Base-by-base conservation (phyloP, 2,329 filamentous ascomycete genomes). In the Tolypocladium amazonense region DNA sequence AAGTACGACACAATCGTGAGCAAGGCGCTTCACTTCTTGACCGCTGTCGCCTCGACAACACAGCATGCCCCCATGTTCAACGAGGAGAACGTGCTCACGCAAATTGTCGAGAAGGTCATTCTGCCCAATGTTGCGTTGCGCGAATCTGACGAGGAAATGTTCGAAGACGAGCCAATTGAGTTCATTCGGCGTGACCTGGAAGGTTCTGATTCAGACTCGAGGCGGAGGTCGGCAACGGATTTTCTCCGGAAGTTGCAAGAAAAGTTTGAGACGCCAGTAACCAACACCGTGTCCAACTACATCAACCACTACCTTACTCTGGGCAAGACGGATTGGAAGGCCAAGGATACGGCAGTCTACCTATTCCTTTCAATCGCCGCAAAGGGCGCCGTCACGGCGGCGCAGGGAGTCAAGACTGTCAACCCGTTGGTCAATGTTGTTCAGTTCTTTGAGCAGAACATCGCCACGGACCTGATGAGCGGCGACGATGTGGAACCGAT, bases 131-230 rank as follows among this genome's bases (percentile, higher is more conserved):
- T 99, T 61, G 88, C 89, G 20, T 78, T 99, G 62, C 86, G 95
- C 65, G 94, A 97, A 69, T 94, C 92, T 0, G 95, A 99, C 65
- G 83, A 96, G 59, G 94, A 99, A 72, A 82, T 96, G 65, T 97
- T 99, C 67, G 94, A 99, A 71, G 95, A 99, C 71, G 95, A 99
- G 77, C 94, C 94, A 0, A 99, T 99, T 65, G 94, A 99, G 73
- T 99, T 96, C 71, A 99, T 99, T 69, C 85, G 94, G 63, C 85
- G 92, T 68, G 94, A 99, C 73, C 79, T 99, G 56, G 94, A 99
- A 73, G 94, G 94, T 8, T 97, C 94, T 1, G 94, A 99, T 73
- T 95, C 89, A 59, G 94, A 97, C 71, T 99, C 94, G 1, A 83
- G 94, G 69, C 83, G 94, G 65, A 84, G 94, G 68, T 93, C 94